These are phyloP conservation scores for Adansonia grandidieri DNA, from an alignment of 441 rosid genomes.

Conservation along the genomic window DNA sequence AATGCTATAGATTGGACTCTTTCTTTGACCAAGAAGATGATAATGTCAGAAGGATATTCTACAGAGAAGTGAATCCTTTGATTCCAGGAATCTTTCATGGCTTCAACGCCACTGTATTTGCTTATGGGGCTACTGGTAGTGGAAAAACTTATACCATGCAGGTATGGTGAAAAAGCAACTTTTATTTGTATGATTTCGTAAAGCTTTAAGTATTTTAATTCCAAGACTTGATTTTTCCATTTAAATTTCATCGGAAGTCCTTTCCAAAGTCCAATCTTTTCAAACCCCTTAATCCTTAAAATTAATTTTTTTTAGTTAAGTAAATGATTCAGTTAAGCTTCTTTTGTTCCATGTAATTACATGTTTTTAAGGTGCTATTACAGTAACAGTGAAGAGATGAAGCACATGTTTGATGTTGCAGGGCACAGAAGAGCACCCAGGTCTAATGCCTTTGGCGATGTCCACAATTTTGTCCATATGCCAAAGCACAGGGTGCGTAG, in stretches of 20 bases:
- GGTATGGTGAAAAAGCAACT: conserved; percentile 39
- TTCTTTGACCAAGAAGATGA: conserved; percentile 63
- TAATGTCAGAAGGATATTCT: conserved; percentile 65
- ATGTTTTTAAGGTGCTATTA: neutral
- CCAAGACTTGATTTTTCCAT: neutral
- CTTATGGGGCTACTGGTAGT: conserved; percentile 90
- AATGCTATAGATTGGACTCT: conserved; percentile 76
- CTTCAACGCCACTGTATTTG: conserved; percentile 79
- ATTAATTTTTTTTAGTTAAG: neutral
- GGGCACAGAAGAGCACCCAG: conserved; percentile 69
- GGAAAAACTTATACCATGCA: conserved; percentile 98
- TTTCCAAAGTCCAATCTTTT: neutral
- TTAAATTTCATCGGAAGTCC: neutral
- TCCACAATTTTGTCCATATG: conserved; percentile 61
- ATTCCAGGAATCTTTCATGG: conserved; percentile 67
- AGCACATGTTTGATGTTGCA: conserved; percentile 38
- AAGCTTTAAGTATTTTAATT: neutral
- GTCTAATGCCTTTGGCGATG: conserved; percentile 78
- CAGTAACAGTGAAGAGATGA: neutral
- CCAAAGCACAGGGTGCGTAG: conserved; percentile 46
- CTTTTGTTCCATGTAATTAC: conserved; percentile 12
- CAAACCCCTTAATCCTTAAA: neutral
- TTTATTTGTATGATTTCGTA: neutral
- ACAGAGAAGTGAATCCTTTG: conserved; percentile 69
- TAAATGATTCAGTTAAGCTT: too few species aligned